phyloP scores from a whole-genome alignment of 768 basidiomycete genomes.

The Pleurotus salmoneostramineus region DNA sequence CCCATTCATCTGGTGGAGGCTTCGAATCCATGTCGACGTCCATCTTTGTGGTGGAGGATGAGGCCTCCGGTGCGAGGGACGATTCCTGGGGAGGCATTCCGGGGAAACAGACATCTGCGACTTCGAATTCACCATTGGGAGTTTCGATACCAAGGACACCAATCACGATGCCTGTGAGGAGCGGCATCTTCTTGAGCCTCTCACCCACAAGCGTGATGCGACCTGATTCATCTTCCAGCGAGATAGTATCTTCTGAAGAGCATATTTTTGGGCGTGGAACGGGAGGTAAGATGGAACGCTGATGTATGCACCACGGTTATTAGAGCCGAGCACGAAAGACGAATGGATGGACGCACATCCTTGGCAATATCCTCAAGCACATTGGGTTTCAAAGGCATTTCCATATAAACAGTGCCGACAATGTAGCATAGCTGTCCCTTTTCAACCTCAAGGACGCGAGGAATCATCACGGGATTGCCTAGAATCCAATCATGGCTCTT shows the following conservation, averaged over 20 bases:
- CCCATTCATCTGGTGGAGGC: slow-evolving; percentile 58
- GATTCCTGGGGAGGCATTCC: slow-evolving; percentile 68
- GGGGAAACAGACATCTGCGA: slow-evolving; percentile 82
- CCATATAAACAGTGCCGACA: slow-evolving; percentile 95
- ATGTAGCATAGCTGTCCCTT: slow-evolving; percentile 87
- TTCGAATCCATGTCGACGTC: slow-evolving; percentile 48
- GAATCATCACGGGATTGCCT: slow-evolving; percentile 72
- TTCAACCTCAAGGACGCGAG: slow-evolving; percentile 81
- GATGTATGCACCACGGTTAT: slow-evolving; percentile 6
- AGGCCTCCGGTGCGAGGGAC: not conserved
- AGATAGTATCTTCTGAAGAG: slow-evolving; percentile 74
- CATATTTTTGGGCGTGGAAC: slow-evolving; percentile 71
- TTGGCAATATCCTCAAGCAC: slow-evolving; percentile 93
- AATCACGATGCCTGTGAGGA: slow-evolving; percentile 91
- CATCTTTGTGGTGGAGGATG: slow-evolving; percentile 36
- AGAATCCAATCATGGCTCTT: not conserved
- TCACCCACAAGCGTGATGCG: slow-evolving; percentile 86
- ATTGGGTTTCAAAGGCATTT: slow-evolving; percentile 98
- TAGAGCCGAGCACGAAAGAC: slow-evolving; percentile 2
- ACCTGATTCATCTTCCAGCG: slow-evolving; percentile 96
- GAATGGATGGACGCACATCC: slow-evolving; percentile 58
- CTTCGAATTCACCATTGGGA: slow-evolving; percentile 86
- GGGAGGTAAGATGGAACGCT: slow-evolving; percentile 90
- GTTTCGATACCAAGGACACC: slow-evolving; percentile 92
- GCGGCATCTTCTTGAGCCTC: slow-evolving; percentile 47